Percentiles rank a stretch among this genome's conserved stretches.
Evolutionary conservation across 2,329 filamentous ascomycete genomes (phyloP).

Genomic region (Talaromyces marneffei): DNA sequence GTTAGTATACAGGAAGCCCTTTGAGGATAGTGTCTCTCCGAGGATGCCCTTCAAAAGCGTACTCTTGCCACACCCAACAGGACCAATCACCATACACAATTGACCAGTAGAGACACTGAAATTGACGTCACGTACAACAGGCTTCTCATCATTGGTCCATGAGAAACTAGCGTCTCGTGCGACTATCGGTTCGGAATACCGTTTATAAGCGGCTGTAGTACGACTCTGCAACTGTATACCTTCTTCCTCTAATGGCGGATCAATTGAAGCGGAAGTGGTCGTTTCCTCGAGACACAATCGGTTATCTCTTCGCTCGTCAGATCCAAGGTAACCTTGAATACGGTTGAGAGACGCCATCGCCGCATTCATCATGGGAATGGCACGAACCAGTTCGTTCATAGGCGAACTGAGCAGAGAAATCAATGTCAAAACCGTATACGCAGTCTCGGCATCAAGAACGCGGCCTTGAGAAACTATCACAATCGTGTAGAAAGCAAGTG

Average conservation of each 20-base stretch:
- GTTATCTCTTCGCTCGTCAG: slow-evolving; percentile 42
- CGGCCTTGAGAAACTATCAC: slow-evolving; percentile 8
- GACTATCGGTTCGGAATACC: slow-evolving; percentile 28
- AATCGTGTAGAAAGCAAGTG: slow-evolving; percentile 21
- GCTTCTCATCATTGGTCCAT: slow-evolving; percentile 57
- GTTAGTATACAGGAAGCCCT: slow-evolving; percentile 46
- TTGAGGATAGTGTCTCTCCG: slow-evolving; percentile 42
- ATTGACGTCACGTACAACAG: slow-evolving; percentile 52
- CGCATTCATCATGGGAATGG: slow-evolving; percentile 31
- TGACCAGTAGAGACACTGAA: slow-evolving; percentile 54
- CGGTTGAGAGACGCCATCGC: slow-evolving; percentile 37
- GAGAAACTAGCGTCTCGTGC: slow-evolving; percentile 54
- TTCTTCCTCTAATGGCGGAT: slow-evolving; percentile 39
- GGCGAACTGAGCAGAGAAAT: slow-evolving; percentile 22
- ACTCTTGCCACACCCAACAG: slow-evolving; percentile 62
- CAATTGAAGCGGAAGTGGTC: slow-evolving; percentile 23
- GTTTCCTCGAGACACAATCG: slow-evolving; percentile 48
- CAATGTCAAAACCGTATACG: slow-evolving; percentile 25
- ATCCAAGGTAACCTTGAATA: slow-evolving; percentile 34
- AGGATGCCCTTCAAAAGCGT: slow-evolving; percentile 51
- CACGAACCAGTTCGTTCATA: slow-evolving; percentile 20
- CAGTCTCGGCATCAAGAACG: slow-evolving; percentile 23
- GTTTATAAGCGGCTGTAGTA: slow-evolving; percentile 24
- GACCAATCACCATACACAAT: slow-evolving; percentile 60
- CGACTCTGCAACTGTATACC: slow-evolving; percentile 25